phyloP scores from a whole-genome alignment of 2,329 filamentous ascomycete species.

The Cyclaneusma minus region DNA sequence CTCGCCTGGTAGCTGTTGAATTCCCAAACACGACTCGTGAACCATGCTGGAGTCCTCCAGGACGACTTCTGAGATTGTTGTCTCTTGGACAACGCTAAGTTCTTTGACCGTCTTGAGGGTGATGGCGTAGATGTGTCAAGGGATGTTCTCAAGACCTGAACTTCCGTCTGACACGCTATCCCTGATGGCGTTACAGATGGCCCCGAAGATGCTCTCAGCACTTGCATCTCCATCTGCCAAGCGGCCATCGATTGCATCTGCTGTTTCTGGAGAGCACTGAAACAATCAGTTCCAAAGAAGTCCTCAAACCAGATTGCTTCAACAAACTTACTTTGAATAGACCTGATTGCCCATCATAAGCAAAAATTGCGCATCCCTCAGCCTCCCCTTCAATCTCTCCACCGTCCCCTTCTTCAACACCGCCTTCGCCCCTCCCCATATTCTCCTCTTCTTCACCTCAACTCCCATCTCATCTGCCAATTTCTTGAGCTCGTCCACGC shows the following conservation, averaged over 20 bases:
- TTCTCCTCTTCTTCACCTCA: constrained; percentile 3
- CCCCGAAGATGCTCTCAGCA: no score
- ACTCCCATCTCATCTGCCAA: constrained; percentile 1
- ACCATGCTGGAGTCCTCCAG: not conserved
- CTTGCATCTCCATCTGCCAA: no score
- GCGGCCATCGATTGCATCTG: no score
- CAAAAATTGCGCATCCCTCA: constrained; percentile 3
- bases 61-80: not conserved
- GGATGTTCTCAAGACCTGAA: no score
- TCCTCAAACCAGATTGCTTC: constrained; percentile 1
- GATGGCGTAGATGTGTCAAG: no score
- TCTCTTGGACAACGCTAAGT: not conserved
- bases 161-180: no score
- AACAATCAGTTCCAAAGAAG: not conserved
- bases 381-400: constrained; percentile 2
- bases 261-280: not conserved
- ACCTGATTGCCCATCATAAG: constrained; percentile 4
- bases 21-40: constrained; percentile 2
- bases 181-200: no score
- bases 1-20: not conserved
- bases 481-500: not conserved
- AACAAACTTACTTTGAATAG: constrained; percentile 1
- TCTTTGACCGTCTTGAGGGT: not conserved
- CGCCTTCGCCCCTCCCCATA: constrained; percentile 3
- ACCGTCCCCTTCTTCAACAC: constrained; percentile 4